Base-by-base conservation (phyloP, 2,329 filamentous ascomycete species). In the Fusarium equiseti region DNA sequence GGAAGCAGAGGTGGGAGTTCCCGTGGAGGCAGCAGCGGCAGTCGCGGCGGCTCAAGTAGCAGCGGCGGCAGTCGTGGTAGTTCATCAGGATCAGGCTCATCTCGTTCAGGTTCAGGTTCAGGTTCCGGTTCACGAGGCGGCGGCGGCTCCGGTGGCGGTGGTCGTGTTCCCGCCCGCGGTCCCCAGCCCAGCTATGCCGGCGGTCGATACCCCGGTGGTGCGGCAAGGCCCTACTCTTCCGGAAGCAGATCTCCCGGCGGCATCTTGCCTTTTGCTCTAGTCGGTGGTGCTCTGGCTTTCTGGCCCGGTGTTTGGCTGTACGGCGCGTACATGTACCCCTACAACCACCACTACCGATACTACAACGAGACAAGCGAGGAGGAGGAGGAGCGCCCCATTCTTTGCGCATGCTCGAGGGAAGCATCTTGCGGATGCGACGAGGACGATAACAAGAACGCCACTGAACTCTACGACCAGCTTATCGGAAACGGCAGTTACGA, bases 261-360 rank as follows among this genome's bases (percentile, higher is more conserved):
- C 40, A 78, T 88, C 29, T 80, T 82, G 0, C 84, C 88, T 18
- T 78, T 89, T 50, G 78, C 89, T 24, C 80, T 91, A 5, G 75
- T 85, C 6, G 84, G 82, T 6, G 78, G 80, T 13, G 79, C 82
- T 3, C 75, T 91, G 12, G 82, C 83, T 24, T 86, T 91, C 78
- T 90, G 91, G 85, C 88, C 90, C 2, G 90, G 89, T 6, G 64
- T 88, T 40, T 93, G 90, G 89, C 81, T 90, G 11, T 88, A 87
- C 74, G 86, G 87, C 68, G 87, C 88, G 3, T 91, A 91, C 77
- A 81, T 87, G 49, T 92, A 89, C 77, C 76, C 35, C 4, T 38
- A 87, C 68, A 63, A 82, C 78, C 44, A 72, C 22, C 49, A 87
- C 77, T 72, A 86, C 77, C 66, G 43, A 52, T 88, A 82, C 79